These are phyloP conservation scores for Talaromyces pinophilus DNA, from an alignment of 2,329 filamentous ascomycete species.

Conservation along the genomic window DNA sequence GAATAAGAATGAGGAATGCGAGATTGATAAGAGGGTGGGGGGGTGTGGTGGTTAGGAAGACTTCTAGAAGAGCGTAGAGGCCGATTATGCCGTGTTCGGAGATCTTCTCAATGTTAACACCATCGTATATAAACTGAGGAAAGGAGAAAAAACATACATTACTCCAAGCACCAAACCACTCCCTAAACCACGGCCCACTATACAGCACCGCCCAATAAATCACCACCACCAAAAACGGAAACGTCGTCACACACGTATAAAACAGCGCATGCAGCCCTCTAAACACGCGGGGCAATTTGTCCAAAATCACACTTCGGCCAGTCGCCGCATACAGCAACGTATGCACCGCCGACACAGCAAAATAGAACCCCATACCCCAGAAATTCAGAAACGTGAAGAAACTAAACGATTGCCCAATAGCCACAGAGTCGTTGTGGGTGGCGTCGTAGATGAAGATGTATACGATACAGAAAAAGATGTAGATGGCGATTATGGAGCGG, in stretches of 20 bases:
- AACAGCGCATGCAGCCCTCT: conserved; percentile 66
- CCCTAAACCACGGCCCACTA: conserved; percentile 53
- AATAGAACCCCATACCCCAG: conserved; percentile 82
- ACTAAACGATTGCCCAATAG: conserved; percentile 64
- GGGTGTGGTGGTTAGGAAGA: conserved; percentile 66
- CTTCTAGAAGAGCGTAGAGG: conserved; percentile 72
- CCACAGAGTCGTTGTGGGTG: conserved; percentile 49
- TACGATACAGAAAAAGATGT: conserved; percentile 69
- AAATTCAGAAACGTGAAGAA: conserved; percentile 82
- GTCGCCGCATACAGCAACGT: conserved; percentile 65
- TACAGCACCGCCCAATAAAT: conserved; percentile 70
- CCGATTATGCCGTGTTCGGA: conserved; percentile 76
- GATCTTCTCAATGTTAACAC: conserved; percentile 36
- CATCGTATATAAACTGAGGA: background rate
- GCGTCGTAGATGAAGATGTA: conserved; percentile 68
- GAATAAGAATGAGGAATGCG: conserved; percentile 66
- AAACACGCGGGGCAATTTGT: conserved; percentile 61
- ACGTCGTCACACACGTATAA: conserved; percentile 64
- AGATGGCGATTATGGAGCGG: conserved; percentile 52
- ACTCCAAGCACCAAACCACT: conserved; percentile 57
- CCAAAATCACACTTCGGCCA: conserved; percentile 57
- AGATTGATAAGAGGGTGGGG: conserved; percentile 66
- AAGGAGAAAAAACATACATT: conserved; percentile 31
- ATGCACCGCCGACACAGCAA: conserved; percentile 66
- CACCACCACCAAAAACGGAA: conserved; percentile 68